Conservation (phyloP, 805 yeast genomes). For the Candida rishiriensis region DNA sequence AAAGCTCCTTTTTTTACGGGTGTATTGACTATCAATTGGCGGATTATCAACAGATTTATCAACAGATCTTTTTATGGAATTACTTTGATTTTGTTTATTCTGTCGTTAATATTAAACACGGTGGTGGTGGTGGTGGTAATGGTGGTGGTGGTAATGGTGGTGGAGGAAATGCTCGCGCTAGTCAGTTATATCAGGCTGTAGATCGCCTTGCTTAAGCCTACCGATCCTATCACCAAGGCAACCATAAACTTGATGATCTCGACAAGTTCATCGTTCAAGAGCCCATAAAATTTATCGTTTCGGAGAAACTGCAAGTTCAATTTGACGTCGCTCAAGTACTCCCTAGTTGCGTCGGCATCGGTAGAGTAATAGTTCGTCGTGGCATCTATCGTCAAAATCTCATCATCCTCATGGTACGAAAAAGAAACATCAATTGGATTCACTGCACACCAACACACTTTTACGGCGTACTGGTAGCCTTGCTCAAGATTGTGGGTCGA, state of each 20-base stretch:
- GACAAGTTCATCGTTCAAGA: conserved; percentile 11
- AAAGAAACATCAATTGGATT: conserved; percentile 19
- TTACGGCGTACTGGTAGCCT: conserved; percentile 3
- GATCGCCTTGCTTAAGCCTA: not conserved
- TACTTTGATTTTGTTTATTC: too few species aligned
- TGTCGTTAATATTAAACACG: too few species aligned
- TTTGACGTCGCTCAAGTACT: conserved; percentile 8
- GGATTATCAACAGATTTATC: too few species aligned
- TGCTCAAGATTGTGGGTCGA: conserved; percentile 1
- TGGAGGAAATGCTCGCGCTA: not conserved
- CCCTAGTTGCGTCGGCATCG: conserved; percentile 3
- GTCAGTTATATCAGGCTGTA: not conserved
- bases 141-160: not conserved
- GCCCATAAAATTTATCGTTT: conserved; percentile 3
- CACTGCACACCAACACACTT: conserved; percentile 26
- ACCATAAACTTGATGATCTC: conserved; percentile 6
- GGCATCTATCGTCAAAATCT: conserved; percentile 9
- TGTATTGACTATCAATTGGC: too few species aligned
- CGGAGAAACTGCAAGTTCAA: conserved; percentile 12
- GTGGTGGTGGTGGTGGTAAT: too few species aligned
- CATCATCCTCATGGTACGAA: not conserved
- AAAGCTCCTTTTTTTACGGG: too few species aligned
- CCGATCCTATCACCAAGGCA: conserved; percentile 5
- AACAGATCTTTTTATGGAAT: too few species aligned
- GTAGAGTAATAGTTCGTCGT: conserved; percentile 19